These are phyloP conservation scores for Arctium minus DNA, from an alignment of 129 eudicot genomes.

Conservation along the genomic window DNA sequence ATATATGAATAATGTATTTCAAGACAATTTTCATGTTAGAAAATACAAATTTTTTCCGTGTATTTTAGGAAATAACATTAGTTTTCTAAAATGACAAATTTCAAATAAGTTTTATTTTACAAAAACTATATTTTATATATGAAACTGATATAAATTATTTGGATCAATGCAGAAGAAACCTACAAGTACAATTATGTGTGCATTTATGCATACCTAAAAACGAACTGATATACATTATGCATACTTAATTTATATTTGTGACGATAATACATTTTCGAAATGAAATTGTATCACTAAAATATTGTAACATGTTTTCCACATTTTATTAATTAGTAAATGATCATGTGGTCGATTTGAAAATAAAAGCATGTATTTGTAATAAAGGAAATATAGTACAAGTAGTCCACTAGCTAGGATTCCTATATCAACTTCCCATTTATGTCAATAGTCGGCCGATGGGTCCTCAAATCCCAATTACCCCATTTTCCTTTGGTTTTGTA, in stretches of 20 bases:
- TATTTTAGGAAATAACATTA: too few species aligned
- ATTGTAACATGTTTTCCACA: background rate
- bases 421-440: background rate
- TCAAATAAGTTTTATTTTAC: too few species aligned
- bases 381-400: background rate
- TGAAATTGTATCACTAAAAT: background rate
- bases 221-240: too few species aligned
- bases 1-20: background rate
- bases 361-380: background rate
- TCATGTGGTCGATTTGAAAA: background rate
- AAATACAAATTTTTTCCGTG: too few species aligned
- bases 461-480: background rate
- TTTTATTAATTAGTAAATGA: background rate
- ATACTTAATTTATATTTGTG: too few species aligned
- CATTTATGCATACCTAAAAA: too few species aligned
- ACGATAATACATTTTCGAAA: too few species aligned
- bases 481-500: background rate
- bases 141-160: too few species aligned
- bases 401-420: slow-evolving; percentile 4
- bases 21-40: background rate
- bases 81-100: too few species aligned
- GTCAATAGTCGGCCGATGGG: slow-evolving; percentile 4
- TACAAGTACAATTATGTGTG: background rate
- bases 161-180: too few species aligned
- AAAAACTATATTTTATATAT: too few species aligned